Evolutionary conservation across 1,139 yeast genomes (phyloP), one percentile per base, ranked within the genome.

Genomic region (Pichia sp.): DNA sequence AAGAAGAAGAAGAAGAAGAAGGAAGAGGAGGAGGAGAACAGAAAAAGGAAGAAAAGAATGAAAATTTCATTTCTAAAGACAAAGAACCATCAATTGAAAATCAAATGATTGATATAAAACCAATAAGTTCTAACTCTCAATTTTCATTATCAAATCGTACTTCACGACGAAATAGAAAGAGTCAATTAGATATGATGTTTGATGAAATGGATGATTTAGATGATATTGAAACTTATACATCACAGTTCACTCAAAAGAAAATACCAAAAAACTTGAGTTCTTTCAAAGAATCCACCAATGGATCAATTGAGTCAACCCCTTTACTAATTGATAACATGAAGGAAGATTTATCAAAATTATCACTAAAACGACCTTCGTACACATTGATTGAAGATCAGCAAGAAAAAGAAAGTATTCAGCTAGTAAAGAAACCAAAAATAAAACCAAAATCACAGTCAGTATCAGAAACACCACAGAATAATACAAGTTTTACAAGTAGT

Each of bases 121-220:
- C 49, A 27, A 22, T 33, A 3, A 42, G 33, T 27, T 18, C 38
- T 11, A 19, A 44, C n/a, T 46, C 50, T 3, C 50, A 46, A 16
- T 41, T 29, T 22, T 36, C 45, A 3, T 34, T 52, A 42, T 16
- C 22, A 8, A 39, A 49, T 33, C 55, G 47, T 30, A 42, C n/a
- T 27, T 48, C 38, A 41, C 46, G 34, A 45, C 41, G 49, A 25
- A 38, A 11, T n/a, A 44, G 46, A 11, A 48, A 49, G n/a, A 53
- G 52, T 39, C 56, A 53, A 22, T 42, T 53, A n/a, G 47, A 46
- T 19, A 39, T 25, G 29, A 30, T 51, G 42, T 51, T 53, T 44
- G 56, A 53, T 43, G 54, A 53, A 39, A 42, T 49, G 51, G 56
- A 53, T 25, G 56, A 51, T 25, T 16, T 49, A 14, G 56, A 49